Base-by-base conservation (phyloP, 2,329 filamentous ascomycete genomes). In the Penicillium sp. region DNA sequence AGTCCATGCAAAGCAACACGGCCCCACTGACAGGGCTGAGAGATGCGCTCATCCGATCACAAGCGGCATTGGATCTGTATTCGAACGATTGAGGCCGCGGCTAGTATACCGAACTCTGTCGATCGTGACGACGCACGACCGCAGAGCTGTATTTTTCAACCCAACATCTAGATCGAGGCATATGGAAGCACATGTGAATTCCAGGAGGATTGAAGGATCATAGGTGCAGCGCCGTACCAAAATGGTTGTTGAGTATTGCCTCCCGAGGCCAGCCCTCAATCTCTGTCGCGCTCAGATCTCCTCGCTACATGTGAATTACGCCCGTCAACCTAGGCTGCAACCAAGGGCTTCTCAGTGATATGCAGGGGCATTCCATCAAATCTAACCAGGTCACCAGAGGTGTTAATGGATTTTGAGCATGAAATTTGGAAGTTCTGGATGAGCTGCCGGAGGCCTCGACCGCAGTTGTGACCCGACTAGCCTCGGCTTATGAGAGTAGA, bases 1-100 rank as follows among this genome's bases (percentile, higher is more conserved):
- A 70, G 58, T 78, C 76, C 4, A 77, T 79, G 71, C 71, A 73
- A 51, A 72, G 62, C 48, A 79, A 79, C 50, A 68, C 67, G 2
- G 66, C 67, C 14, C 73, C 75, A 14, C 64, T 76, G 28, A 55
- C 57, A 33, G 74, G 72, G 3, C 59, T 77, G 29, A 65, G 63
- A 9, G 72, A 75, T 47, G 74, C 73, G 6, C 70, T 77, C 50
- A 63, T 62, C 33, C 69, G 72, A 34, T 71, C 75, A 14, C 68
- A 75, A 47, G 61, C 64, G n/a, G 73, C 71, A 2, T 55, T 75
- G 39, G 66, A 67, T 55, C 46, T 74, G 16, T 61, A 67, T 40
- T 62, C 60, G 3, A 67, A 70, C 28, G 72, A 73, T 49, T 74
- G 71, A 74, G 51, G 5, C n/a, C 21, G 14, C 39, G 39, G 39